These are phyloP conservation scores for Candida qinlingensis DNA, from an alignment of 805 yeast species.

Conservation along the genomic window DNA sequence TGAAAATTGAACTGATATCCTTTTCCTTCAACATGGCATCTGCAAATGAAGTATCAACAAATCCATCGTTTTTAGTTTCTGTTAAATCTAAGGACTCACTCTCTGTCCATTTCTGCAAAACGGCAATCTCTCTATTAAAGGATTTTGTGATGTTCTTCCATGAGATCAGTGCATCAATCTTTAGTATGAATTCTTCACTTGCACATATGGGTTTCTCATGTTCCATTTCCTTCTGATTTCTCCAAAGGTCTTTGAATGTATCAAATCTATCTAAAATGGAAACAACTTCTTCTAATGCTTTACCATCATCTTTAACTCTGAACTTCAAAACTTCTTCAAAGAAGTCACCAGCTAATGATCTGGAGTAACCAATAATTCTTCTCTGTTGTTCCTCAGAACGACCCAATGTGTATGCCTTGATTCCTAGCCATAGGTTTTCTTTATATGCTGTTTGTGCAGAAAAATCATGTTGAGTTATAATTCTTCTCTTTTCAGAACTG, in stretches of 20 bases:
- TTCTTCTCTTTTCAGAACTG: slow-evolving; percentile 78
- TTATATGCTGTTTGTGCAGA: slow-evolving; percentile 50
- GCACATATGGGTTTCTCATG: slow-evolving; percentile 70
- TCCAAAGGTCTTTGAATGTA: slow-evolving; percentile 71
- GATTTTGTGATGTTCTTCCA: slow-evolving; percentile 78
- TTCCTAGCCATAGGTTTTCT: slow-evolving; percentile 82
- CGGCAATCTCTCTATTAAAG: slow-evolving; percentile 53
- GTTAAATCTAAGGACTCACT: slow-evolving; percentile 70
- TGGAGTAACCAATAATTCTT: slow-evolving; percentile 57
- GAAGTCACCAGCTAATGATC: slow-evolving; percentile 68
- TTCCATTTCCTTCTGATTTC: slow-evolving; percentile 70
- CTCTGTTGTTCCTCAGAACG: slow-evolving; percentile 77
- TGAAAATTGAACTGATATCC: slow-evolving; percentile 67
- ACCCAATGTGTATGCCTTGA: slow-evolving; percentile 76
- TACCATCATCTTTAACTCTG: slow-evolving; percentile 43
- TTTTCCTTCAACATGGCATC: slow-evolving; percentile 79
- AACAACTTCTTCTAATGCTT: slow-evolving; percentile 47
- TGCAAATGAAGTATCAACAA: slow-evolving; percentile 68
- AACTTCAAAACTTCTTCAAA: slow-evolving; percentile 66
- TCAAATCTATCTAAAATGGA: slow-evolving; percentile 56
- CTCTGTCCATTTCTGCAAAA: slow-evolving; percentile 77
- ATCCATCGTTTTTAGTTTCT: slow-evolving; percentile 30
- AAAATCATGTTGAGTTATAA: slow-evolving; percentile 49
- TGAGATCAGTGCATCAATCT: slow-evolving; percentile 73
- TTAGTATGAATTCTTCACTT: slow-evolving; percentile 53